These are phyloP conservation scores for Mycena polygramma DNA, from an alignment of 768 basidiomycete genomes.

Conservation along the genomic window DNA sequence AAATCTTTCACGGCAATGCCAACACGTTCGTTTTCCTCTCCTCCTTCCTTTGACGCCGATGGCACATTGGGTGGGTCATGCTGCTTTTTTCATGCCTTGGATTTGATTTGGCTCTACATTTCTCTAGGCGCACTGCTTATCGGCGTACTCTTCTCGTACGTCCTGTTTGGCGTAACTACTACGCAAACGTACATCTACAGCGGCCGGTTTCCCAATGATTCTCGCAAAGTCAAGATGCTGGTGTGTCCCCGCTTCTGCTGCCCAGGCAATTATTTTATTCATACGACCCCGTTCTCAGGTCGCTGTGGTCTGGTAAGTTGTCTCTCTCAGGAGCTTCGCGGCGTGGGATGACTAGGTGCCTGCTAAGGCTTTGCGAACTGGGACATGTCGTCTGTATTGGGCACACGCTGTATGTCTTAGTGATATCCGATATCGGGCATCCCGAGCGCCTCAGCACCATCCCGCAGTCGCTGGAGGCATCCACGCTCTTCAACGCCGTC, in stretches of 20 bases:
- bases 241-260: neutral
- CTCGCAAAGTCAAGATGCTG: slow-evolving; percentile 10
- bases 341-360: neutral
- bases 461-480: neutral
- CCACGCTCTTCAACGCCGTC: slow-evolving; percentile 24
- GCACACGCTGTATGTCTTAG: slow-evolving; percentile 17
- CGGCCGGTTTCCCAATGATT: slow-evolving; percentile 25
- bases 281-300: slow-evolving; percentile 7
- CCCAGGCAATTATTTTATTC: neutral
- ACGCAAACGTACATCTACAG: slow-evolving; percentile 19
- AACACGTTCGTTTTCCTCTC: too few relatives aligned
- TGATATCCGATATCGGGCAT: slow-evolving; percentile 16
- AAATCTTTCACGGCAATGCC: too few relatives aligned
- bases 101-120: slow-evolving; percentile 26
- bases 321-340: too few relatives aligned
- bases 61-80: neutral
- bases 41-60: neutral
- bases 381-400: slow-evolving; percentile 26
- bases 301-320: slow-evolving; percentile 22
- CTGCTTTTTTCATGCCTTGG: neutral
- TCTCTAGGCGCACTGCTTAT: slow-evolving; percentile 14
- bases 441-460: slow-evolving; percentile 20
- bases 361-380: slow-evolving; percentile 23
- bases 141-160: slow-evolving; percentile 21
- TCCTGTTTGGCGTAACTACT: slow-evolving; percentile 24